These are phyloP conservation scores for Cucurbitaria berberidis DNA, from an alignment of 2,329 filamentous ascomycete genomes.

Conservation along the genomic window DNA sequence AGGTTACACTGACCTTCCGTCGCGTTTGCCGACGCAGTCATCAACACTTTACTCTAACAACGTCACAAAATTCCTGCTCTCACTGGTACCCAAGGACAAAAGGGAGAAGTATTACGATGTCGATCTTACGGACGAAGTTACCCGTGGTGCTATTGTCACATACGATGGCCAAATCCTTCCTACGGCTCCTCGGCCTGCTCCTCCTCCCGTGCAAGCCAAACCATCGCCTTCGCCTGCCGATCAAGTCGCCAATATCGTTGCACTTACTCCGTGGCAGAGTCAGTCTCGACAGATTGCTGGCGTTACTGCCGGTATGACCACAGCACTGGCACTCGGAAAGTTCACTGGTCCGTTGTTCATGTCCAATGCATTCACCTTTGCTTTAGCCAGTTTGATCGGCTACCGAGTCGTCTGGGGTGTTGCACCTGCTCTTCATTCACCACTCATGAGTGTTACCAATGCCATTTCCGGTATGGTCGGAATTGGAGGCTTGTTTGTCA, in stretches of 20 bases:
- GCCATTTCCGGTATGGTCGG: slow-evolving; percentile 91
- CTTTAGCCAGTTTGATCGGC: slow-evolving; percentile 81
- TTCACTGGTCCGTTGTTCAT: slow-evolving; percentile 82
- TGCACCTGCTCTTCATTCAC: slow-evolving; percentile 80
- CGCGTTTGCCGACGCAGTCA: slow-evolving; percentile 83
- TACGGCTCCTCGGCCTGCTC: slow-evolving; percentile 71
- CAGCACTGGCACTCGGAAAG: slow-evolving; percentile 78
- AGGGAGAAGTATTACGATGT: slow-evolving; percentile 80
- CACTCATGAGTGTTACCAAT: slow-evolving; percentile 91
- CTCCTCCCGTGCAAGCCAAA: slow-evolving; percentile 62
- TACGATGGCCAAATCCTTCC: slow-evolving; percentile 78
- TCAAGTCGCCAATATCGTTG: slow-evolving; percentile 63
- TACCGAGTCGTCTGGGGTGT: slow-evolving; percentile 92
- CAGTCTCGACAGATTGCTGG: slow-evolving; percentile 75
- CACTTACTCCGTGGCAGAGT: slow-evolving; percentile 82
- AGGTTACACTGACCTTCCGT: slow-evolving; percentile 85
- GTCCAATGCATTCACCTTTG: slow-evolving; percentile 85
- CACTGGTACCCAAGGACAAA: slow-evolving; percentile 78
- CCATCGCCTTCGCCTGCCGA: slow-evolving; percentile 40
- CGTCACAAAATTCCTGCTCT: slow-evolving; percentile 85
- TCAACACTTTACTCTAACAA: slow-evolving; percentile 94
- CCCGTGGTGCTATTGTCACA: slow-evolving; percentile 83
- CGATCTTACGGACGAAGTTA: slow-evolving; percentile 82
- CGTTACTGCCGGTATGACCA: slow-evolving; percentile 79
- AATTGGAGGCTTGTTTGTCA: slow-evolving; percentile 84